These are phyloP conservation scores for Cylindrotheca fusiformis DNA, from an alignment of 108 stramenopile species.

Conservation along the genomic window DNA sequence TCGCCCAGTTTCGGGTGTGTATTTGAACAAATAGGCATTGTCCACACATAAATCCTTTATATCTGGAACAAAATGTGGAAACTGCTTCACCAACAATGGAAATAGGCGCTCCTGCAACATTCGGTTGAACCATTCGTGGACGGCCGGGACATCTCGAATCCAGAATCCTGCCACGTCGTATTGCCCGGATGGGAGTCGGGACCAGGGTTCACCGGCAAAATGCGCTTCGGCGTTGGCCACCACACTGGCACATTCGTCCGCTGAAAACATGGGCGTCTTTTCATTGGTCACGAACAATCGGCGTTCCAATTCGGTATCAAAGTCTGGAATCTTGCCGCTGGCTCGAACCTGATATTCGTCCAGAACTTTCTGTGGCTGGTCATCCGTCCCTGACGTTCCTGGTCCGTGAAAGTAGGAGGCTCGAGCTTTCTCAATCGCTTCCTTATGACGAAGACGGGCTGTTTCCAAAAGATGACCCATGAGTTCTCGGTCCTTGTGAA, in stretches of 20 bases:
- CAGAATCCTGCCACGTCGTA: constrained; percentile 57
- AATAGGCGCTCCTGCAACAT: constrained; percentile 37
- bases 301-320: constrained; percentile 33
- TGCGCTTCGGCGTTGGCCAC: constrained; percentile 39
- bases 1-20: constrained; percentile 46
- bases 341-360: constrained; percentile 16
- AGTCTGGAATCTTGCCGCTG: constrained; percentile 38
- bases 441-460: constrained; percentile 25
- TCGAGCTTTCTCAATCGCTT: constrained; percentile 19
- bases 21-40: constrained; percentile 53
- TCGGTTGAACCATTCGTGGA: constrained; percentile 47
- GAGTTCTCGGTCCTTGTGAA: constrained; percentile 11
- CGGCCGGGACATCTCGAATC: constrained; percentile 43
- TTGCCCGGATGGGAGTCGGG: constrained; percentile 35
- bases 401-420: constrained; percentile 21
- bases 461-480: constrained; percentile 16
- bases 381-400: background rate
- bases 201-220: constrained; percentile 35
- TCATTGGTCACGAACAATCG: constrained; percentile 33
- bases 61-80: constrained; percentile 34
- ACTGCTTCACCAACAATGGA: constrained; percentile 39
- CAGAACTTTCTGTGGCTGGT: background rate
- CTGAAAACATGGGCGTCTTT: constrained; percentile 37
- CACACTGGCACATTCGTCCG: constrained; percentile 41
- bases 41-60: constrained; percentile 38